Base-by-base conservation (phyloP, 768 basidiomycete species). In the Termitomyces sp. region DNA sequence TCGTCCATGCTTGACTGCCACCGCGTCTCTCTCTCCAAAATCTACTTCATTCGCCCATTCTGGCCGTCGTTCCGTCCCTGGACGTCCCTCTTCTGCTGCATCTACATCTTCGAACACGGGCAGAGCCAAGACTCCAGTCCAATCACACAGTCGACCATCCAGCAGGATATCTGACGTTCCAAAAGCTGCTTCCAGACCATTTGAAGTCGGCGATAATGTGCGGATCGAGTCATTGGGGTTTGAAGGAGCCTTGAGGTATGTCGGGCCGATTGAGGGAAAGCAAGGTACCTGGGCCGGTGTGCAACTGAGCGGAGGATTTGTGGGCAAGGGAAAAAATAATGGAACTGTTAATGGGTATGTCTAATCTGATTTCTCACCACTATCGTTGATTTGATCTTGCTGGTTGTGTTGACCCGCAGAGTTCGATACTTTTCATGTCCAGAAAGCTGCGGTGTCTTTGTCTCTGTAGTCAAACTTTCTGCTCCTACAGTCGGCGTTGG, bases 251-350 rank as follows among this genome's bases (percentile, higher is more conserved):
- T 70, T 98, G 43, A 74, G 83, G 57, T 98, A 84, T 70, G 58
- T 95, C 17, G 96, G 96, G 5, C 80, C 83, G 61, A 94, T 97
- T 53, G 86, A 90, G 17, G 91, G 91, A 49, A 98, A 98, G 69
- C 77, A 82, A 2, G 96, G 95, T 3, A 72, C 85, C 6, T 99
- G 92, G 90, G 96, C 91, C 15, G 96, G 96, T 14, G 91, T 99
- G 21, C 92, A 98, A 70, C 77, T 99, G 21, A 75, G 82, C 61
- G 87, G 86, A 35, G 90, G 90, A 6, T 96, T 93, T 66, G 70
- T 79, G 17, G 94, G 96, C 19, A 90, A 89, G 68, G 96, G 96
- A 0, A 99, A 98, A 74, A 99, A 99, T 64, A 83, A 98, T 63
- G 96, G 96, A 34, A 81, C 83, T 44, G 94, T 96, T 5, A 79